Base-by-base conservation (phyloP, 73 alveolate genomes). In the Stentor roeselii region DNA sequence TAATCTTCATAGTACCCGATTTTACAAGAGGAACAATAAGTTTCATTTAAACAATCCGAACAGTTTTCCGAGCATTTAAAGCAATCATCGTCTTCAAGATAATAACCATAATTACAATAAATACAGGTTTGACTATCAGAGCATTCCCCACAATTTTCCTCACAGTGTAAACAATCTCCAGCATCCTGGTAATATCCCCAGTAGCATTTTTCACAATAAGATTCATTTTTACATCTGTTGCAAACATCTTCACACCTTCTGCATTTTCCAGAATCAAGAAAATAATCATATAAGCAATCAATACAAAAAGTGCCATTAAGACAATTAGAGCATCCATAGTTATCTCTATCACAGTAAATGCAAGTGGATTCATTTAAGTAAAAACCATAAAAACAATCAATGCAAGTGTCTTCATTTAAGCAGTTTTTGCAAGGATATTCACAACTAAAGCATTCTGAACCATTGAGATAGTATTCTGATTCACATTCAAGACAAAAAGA, bases 41-140 rank as follows among this genome's bases (percentile, higher is more conserved):
- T 21, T 50, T 6, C 67, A 11, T 50, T 21, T 11, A 11, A 11
- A 50, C 67, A 50, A 6, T 21, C 6, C 6, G 67, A 11, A 21
- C 67, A 50, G 30, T 21, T 21, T 50, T 50, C 67, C 21, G 30
- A 6, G 21, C 67, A 50, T 11, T 50, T 11, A 50, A 11, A 21
- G 21, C 67, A 50, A 50, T 11, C 21, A 11, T 6, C 6, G 21
- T 50, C 21, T 50, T 50, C 67, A 11, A 50, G 21, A 21, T 50
- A 50, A 21, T 50, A 50, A 21, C 21, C 67, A 50, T 50, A 50
- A 21, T 50, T 50, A 50, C 67, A 50, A 50, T 11, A 50, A 21
- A 21, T 50, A 50, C 67, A 50, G 67, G 67, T 50, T 50, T 50
- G 67, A 50, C 67, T 50, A 50, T 50, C 67, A 50, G 67, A 50